These are phyloP conservation scores for Tilletia walkeri DNA, from an alignment of 1,284 basidiomycete species.

Conservation along the genomic window DNA sequence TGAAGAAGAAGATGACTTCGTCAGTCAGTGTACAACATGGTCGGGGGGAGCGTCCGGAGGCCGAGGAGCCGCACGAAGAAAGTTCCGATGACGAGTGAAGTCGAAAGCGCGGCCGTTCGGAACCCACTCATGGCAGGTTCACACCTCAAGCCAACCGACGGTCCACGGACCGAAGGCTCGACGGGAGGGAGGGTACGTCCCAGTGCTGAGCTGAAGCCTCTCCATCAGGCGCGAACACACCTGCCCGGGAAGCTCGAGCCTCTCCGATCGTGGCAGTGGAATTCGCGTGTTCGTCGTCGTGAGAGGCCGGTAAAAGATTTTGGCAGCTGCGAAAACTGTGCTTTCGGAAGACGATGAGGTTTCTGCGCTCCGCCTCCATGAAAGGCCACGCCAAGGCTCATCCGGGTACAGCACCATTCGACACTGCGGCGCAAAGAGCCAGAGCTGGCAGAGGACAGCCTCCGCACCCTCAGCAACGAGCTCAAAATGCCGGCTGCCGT, in stretches of 20 bases:
- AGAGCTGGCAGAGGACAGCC: not conserved
- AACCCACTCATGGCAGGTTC: too few relatives aligned
- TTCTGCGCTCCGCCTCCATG: too few relatives aligned
- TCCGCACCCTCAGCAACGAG: not conserved
- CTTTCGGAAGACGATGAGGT: too few relatives aligned
- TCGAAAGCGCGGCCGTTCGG: too few relatives aligned
- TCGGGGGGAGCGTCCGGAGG: too few relatives aligned
- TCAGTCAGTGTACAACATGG: too few relatives aligned
- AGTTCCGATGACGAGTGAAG: too few relatives aligned
- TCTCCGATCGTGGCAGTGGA: not conserved
- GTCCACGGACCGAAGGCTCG: not conserved
- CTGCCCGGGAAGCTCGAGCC: not conserved
- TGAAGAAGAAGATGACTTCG: too few relatives aligned
- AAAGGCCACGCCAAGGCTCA: not conserved
- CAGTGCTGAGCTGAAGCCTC: not conserved
- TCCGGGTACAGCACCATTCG: not conserved
- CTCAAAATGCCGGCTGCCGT: constrained; percentile 7
- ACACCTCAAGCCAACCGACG: constrained; percentile 3
- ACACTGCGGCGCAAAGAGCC: not conserved
- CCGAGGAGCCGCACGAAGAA: too few relatives aligned
- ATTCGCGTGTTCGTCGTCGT: not conserved
- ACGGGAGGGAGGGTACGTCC: not conserved
- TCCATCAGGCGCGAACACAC: not conserved
- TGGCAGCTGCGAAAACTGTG: constrained; percentile 2
- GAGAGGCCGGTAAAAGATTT: not conserved